Evolutionary conservation across 1,284 basidiomycete genomes (phyloP).

Genomic region (Ustilago loliicola): DNA sequence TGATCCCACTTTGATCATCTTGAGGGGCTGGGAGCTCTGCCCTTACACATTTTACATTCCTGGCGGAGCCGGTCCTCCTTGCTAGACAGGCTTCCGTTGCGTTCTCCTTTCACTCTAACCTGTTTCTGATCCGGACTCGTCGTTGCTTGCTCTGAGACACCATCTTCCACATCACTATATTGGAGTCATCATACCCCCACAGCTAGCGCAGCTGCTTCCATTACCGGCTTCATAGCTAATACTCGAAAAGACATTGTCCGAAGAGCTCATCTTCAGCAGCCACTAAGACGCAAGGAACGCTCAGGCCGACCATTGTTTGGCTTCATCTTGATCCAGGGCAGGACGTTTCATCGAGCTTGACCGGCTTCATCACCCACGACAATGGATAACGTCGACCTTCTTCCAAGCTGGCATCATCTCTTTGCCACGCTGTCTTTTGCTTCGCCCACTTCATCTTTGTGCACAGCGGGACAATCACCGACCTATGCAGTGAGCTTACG

Average conservation of each 20-base stretch:
- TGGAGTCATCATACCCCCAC: not conserved
- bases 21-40: not conserved
- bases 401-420: not conserved
- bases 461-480: not conserved
- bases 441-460: not conserved
- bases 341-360: not conserved
- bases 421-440: not conserved
- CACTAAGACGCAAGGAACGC: not conserved
- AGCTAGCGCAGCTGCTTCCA: not conserved
- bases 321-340: not conserved
- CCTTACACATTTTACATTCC: constrained; percentile 4
- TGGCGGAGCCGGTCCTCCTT: not conserved
- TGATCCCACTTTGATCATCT: not conserved
- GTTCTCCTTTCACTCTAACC: not conserved
- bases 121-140: not conserved
- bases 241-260: not conserved
- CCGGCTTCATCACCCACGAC: not conserved
- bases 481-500: not conserved
- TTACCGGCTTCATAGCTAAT: too few relatives aligned
- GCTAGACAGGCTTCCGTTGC: not conserved
- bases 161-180: not conserved
- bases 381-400: not conserved
- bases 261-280: not conserved
- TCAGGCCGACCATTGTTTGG: not conserved
- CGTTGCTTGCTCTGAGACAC: not conserved